phyloP scores from a whole-genome alignment of 2,329 filamentous ascomycete genomes.

The Cercospora berteroae region DNA sequence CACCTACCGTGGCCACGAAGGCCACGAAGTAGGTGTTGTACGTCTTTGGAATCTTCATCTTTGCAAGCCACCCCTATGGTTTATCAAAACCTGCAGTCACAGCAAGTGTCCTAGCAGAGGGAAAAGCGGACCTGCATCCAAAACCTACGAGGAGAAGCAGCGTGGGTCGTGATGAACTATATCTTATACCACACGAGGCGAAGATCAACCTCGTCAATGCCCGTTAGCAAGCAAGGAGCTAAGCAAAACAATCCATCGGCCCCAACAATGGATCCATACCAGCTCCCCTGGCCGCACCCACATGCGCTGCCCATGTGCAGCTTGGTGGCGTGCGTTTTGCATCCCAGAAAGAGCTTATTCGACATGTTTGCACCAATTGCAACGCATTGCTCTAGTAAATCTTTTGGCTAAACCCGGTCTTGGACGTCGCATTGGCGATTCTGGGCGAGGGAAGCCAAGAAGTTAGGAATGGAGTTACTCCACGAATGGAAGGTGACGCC shows the following conservation, averaged over 20 bases:
- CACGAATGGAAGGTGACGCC: background rate
- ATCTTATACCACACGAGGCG: background rate
- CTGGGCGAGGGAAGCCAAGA: background rate
- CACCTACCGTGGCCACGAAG: constrained; percentile 53
- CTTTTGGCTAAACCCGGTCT: background rate
- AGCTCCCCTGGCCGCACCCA: background rate
- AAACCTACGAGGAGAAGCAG: background rate
- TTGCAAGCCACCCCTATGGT: background rate
- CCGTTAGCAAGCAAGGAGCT: background rate
- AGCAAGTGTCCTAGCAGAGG: background rate
- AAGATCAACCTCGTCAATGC: background rate
- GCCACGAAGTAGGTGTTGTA: constrained; percentile 57
- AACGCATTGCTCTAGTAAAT: background rate
- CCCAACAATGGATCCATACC: background rate
- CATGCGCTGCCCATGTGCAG: background rate
- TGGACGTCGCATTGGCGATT: background rate
- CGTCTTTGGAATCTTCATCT: constrained; percentile 46
- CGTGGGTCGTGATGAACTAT: background rate
- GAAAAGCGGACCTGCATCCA: background rate
- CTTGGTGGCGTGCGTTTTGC: background rate
- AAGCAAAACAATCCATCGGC: background rate
- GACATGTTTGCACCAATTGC: background rate
- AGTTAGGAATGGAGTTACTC: background rate
- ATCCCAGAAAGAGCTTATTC: background rate
- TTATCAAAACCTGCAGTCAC: background rate